Evolutionary conservation across 345 rosid species (phyloP).

Genomic region (Kernera saxatilis): DNA sequence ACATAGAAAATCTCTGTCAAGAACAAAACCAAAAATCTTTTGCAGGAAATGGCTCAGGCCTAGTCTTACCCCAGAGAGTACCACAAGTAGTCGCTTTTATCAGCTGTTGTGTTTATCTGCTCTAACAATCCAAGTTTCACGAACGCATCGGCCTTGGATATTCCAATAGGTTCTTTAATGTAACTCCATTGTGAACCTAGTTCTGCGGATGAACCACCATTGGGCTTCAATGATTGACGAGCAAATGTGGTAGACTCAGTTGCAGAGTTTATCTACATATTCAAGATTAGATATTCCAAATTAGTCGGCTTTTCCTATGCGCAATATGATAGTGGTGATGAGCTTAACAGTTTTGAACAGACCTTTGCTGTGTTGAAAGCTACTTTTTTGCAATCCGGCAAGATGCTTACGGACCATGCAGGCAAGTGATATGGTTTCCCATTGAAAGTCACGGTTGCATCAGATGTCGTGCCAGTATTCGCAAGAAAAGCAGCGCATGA

Average conservation of each 20-base stretch:
- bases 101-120: constrained; percentile 86
- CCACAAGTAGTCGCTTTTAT: constrained; percentile 87
- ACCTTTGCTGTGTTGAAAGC: constrained; percentile 95
- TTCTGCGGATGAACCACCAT: constrained; percentile 40
- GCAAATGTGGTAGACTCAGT: constrained; percentile 46
- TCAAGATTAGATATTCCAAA: too few species aligned
- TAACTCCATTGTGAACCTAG: constrained; percentile 70
- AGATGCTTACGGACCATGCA: constrained; percentile 96
- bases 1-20: background rate
- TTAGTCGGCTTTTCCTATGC: background rate
- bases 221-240: constrained; percentile 39
- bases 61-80: constrained; percentile 68
- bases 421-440: constrained; percentile 74
- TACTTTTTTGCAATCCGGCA: constrained; percentile 91
- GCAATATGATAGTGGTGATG: background rate
- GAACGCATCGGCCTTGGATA: constrained; percentile 60
- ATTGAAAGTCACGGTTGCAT: constrained; percentile 58
- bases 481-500: constrained; percentile 88
- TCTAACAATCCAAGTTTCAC: constrained; percentile 65
- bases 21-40: background rate
- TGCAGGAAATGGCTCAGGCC: background rate
- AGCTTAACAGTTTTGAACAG: constrained; percentile 16
- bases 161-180: constrained; percentile 76
- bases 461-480: constrained; percentile 51
- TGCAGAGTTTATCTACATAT: constrained; percentile 65